Percentiles rank a stretch among this genome's conserved stretches.
Evolutionary conservation across 345 rosid species (phyloP).

Genomic region (Mangifera indica): DNA sequence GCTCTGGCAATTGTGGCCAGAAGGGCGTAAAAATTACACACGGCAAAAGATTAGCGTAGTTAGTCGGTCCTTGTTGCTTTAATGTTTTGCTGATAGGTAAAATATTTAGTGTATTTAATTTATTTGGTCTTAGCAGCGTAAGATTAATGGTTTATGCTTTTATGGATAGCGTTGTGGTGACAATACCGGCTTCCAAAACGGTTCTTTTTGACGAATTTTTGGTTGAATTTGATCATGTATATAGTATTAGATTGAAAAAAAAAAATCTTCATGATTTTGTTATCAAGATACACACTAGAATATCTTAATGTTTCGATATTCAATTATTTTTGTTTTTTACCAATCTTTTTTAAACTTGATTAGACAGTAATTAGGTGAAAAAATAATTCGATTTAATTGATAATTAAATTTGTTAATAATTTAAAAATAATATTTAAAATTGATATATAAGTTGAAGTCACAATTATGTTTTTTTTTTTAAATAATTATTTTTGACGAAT

Average conservation of each 20-base stretch:
- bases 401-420: too few species aligned
- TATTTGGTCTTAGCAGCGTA: not conserved
- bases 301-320: too few species aligned
- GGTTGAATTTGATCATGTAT: not conserved
- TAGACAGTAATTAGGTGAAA: too few species aligned
- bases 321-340: too few species aligned
- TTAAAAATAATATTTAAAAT: too few species aligned
- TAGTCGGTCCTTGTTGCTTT: not conserved
- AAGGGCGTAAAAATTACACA: not conserved
- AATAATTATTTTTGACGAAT: too few species aligned
- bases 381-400: too few species aligned
- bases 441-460: too few species aligned
- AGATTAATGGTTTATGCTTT: not conserved
- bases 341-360: too few species aligned
- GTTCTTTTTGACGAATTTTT: not conserved
- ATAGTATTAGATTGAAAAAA: not conserved
- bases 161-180: not conserved
- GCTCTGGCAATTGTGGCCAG: not conserved
- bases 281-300: too few species aligned
- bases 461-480: too few species aligned
- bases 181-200: too few species aligned
- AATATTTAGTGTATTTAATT: not conserved
- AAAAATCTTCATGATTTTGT: not conserved
- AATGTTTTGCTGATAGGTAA: not conserved
- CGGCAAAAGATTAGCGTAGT: not conserved